phyloP scores from a whole-genome alignment of 345 rosid species.

The Clarkia xantiana region DNA sequence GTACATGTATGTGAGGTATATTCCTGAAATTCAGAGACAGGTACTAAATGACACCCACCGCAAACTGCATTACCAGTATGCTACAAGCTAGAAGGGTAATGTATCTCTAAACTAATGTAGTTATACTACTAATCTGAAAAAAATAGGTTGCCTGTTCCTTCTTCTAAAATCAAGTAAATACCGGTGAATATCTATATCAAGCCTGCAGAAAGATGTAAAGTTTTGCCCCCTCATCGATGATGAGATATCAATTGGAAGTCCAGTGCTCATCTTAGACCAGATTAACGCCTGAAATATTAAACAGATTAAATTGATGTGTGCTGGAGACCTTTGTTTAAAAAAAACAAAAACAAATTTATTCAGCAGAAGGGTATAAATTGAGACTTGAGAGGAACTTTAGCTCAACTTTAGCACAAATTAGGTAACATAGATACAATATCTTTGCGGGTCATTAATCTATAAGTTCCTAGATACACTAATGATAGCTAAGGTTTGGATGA shows the following conservation, averaged over 20 bases:
- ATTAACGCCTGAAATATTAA: slow-evolving; percentile 65
- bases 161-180: slow-evolving; percentile 15
- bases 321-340: background rate
- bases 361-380: no score
- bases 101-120: background rate
- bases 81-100: background rate
- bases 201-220: slow-evolving; percentile 67
- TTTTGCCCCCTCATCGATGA: slow-evolving; percentile 81
- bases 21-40: slow-evolving; percentile 39
- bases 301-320: background rate
- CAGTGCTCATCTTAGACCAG: slow-evolving; percentile 99
- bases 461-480: no score
- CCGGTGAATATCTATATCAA: slow-evolving; percentile 93
- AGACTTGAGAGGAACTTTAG: no score
- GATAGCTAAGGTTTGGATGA: no score
- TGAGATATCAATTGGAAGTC: slow-evolving; percentile 85
- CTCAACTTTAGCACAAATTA: no score
- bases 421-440: no score
- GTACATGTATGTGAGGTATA: slow-evolving; percentile 76
- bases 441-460: no score
- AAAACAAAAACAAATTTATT: background rate
- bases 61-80: background rate
- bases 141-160: background rate
- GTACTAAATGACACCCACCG: background rate
- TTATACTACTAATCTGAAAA: background rate